Base-by-base conservation (phyloP, 164 flowering plant species). In the Hamamelis virginiana region DNA sequence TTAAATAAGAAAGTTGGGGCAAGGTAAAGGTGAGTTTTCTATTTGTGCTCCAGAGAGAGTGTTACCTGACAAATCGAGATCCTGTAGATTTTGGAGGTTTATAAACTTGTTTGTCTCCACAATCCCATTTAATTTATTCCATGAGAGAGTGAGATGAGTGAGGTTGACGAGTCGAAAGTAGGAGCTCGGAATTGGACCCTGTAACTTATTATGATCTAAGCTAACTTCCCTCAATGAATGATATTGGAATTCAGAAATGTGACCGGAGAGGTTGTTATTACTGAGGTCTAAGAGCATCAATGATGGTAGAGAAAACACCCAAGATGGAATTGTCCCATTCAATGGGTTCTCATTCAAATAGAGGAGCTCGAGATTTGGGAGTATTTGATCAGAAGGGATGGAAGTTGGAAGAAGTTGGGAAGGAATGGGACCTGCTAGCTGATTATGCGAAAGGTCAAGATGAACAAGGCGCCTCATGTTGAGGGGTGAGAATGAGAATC, bases 321-420 rank as follows among this genome's bases (percentile, higher is more conserved):
- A 69, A 25, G 77, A 41, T 19, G 74, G 74, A 26, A 71, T 51
- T 11, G 58, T 44, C 12, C 76, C 68, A n/a, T 63, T 45, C 1
- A 74, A 43, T 5, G 4, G 25, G 65, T 62, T 63, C 9, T 38
- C 1, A 15, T 56, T 8, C 3, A 74, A 41, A 13, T 57, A 8
- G 3, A 64, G 18, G 1, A 1, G 0, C 0, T 8, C 1, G 26
- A 64, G 25, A 16, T 18, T n/a, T n/a, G 33, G n/a, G 12, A 61
- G n/a, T 0, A 62, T 1, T 4, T 5, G 1, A n/a, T n/a, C n/a
- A 38, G 18, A n/a, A 22, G 73, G 73, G 11, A 70, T 43, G 1
- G 21, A n/a, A n/a, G n/a, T n/a, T n/a, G n/a, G n/a, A 19, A 61
- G n/a, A 0, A 62, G 3, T 4, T 5, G 1, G 22, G 18, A n/a